Conservation (phyloP, 2,329 filamentous ascomycete species). For the Hypoxylon sp. region DNA sequence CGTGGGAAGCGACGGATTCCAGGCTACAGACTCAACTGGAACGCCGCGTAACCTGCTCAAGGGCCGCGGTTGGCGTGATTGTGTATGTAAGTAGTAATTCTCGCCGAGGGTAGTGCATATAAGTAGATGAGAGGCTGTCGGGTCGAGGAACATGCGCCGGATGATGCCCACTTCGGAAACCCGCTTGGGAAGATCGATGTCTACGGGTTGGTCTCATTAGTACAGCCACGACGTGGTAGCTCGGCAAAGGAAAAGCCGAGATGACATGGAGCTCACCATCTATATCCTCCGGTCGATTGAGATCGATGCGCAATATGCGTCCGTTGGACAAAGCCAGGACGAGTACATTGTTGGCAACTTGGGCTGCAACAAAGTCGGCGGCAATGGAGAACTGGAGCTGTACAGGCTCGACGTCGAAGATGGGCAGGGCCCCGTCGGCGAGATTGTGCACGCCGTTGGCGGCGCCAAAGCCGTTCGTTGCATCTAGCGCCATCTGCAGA, state of each 20-base stretch:
- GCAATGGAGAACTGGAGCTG: conserved; percentile 95
- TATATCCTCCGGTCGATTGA: conserved; percentile 94
- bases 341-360: conserved; percentile 97
- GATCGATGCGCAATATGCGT: conserved; percentile 91
- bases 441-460: conserved; percentile 70
- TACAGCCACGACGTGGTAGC: neutral
- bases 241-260: neutral
- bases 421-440: conserved; percentile 76
- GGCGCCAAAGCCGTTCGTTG: conserved; percentile 79
- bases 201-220: conserved; percentile 59
- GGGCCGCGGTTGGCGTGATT: conserved; percentile 87
- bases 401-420: conserved; percentile 94
- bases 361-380: conserved; percentile 94
- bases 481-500: conserved; percentile 74
- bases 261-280: conserved; percentile 66
- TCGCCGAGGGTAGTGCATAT: conserved; percentile 92
- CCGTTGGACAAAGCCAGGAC: conserved; percentile 92
- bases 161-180: conserved; percentile 92
- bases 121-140: conserved; percentile 93
- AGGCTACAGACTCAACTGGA: conserved; percentile 88
- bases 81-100: conserved; percentile 97
- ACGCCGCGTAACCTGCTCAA: conserved; percentile 87
- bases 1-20: conserved; percentile 93
- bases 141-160: conserved; percentile 95
- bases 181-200: conserved; percentile 97